Conservation (phyloP, 2,329 filamentous ascomycete genomes). For the Pseudogymnoascus sp. region DNA sequence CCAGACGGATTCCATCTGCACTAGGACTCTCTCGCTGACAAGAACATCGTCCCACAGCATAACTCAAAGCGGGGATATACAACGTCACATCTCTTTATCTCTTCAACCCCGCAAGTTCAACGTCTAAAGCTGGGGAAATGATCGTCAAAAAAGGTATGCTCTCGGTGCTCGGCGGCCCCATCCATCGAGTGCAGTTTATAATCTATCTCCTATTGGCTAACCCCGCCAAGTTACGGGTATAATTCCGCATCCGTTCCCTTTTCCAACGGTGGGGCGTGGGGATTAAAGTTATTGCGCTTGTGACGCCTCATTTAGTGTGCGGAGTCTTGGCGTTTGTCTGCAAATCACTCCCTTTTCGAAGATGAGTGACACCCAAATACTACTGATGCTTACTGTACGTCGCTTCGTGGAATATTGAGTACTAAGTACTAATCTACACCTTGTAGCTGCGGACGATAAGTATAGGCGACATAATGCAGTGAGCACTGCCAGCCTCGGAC, state of each 20-base stretch:
- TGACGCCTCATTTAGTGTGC: neutral
- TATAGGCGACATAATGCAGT: neutral
- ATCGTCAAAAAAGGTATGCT: neutral
- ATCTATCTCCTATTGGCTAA: neutral
- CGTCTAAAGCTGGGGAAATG: neutral
- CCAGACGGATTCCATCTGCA: neutral
- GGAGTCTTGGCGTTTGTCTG: neutral
- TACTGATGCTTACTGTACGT: neutral
- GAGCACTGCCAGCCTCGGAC: neutral
- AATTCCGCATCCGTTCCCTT: constrained; percentile 2
- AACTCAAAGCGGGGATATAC: constrained; percentile 6
- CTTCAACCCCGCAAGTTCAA: constrained; percentile 6
- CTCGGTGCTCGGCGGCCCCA: neutral
- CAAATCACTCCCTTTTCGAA: neutral
- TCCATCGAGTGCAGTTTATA: neutral
- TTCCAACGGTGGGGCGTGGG: neutral
- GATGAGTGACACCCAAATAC: neutral
- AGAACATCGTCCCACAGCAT: neutral
- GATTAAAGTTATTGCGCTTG: constrained; percentile 2
- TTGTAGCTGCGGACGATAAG: neutral
- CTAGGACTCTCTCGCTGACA: neutral
- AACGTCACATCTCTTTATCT: constrained; percentile 5
- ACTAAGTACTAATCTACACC: neutral
- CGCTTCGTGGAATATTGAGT: neutral
- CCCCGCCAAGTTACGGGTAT: constrained; percentile 1